These are phyloP conservation scores for Pulveroboletus sp. DNA, from an alignment of 768 basidiomycete genomes.

Conservation along the genomic window DNA sequence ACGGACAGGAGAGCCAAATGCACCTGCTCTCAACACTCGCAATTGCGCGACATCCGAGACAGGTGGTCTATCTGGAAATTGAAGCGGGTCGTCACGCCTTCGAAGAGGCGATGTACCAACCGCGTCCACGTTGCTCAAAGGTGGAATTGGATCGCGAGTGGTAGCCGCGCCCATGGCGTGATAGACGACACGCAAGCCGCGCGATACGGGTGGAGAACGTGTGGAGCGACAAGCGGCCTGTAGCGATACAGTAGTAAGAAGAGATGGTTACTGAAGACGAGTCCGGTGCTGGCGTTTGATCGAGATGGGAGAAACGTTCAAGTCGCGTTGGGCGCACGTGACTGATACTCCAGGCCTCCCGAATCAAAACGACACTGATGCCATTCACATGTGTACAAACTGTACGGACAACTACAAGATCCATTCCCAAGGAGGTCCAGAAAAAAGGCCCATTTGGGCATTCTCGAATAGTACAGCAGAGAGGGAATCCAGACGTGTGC, in stretches of 20 bases:
- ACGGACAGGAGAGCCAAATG: constrained; percentile 34
- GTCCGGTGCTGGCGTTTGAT: constrained; percentile 10
- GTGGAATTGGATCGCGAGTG: constrained; percentile 26
- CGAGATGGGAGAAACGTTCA: constrained; percentile 19
- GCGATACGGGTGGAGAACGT: neutral
- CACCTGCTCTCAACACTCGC: constrained; percentile 24
- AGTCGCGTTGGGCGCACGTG: constrained; percentile 31
- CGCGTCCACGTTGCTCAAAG: constrained; percentile 35
- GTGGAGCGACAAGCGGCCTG: neutral
- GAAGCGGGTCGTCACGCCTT: constrained; percentile 48
- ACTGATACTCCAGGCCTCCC: constrained; percentile 4
- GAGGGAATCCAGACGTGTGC: neutral
- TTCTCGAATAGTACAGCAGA: neutral
- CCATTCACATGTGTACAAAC: neutral
- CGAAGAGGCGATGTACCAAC: constrained; percentile 41
- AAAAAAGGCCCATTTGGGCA: neutral
- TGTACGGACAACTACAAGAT: neutral
- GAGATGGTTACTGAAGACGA: neutral
- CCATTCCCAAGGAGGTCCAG: neutral
- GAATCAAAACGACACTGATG: neutral
- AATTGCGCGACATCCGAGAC: constrained; percentile 30
- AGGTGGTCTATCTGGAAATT: constrained; percentile 50
- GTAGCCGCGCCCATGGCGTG: constrained; percentile 17
- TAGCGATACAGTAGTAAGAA: neutral
- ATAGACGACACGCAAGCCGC: neutral